Conservation (phyloP, 208 protist species). For the Sergeia podlipaevii region DNA sequence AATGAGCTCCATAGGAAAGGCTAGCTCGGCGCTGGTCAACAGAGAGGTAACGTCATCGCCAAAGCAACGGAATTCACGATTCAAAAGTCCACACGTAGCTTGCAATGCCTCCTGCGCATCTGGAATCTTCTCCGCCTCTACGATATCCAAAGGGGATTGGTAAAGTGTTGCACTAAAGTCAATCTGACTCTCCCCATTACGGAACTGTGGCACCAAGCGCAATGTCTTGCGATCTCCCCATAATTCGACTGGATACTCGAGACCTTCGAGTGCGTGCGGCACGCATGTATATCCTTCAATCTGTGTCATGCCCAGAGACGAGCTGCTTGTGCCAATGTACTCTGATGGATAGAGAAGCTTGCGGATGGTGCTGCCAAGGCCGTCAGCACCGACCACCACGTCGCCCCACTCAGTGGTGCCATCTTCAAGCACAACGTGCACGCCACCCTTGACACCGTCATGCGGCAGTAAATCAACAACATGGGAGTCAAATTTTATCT, state of each 20-base stretch:
- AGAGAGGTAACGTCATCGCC: slow-evolving; percentile 25
- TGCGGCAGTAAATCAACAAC: slow-evolving; percentile 81
- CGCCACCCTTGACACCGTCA: slow-evolving; percentile 80
- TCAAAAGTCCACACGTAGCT: slow-evolving; percentile 35
- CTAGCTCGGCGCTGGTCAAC: slow-evolving; percentile 44
- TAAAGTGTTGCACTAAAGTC: slow-evolving; percentile 76
- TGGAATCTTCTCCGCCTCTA: slow-evolving; percentile 31
- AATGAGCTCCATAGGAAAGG: slow-evolving; percentile 61
- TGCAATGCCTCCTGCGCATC: slow-evolving; percentile 47
- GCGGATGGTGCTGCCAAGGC: slow-evolving; percentile 79
- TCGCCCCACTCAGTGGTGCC: slow-evolving; percentile 84
- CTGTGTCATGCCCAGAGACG: slow-evolving; percentile 71
- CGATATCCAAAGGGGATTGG: slow-evolving; percentile 40
- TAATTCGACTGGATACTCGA: slow-evolving; percentile 50
- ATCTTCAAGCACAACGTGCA: slow-evolving; percentile 71
- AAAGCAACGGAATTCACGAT: slow-evolving; percentile 54
- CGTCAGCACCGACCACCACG: slow-evolving; percentile 86
- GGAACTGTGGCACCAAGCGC: slow-evolving; percentile 36
- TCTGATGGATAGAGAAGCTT: slow-evolving; percentile 76
- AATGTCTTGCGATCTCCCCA: slow-evolving; percentile 52
- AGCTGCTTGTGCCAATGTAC: slow-evolving; percentile 56
- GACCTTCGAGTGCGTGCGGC: slow-evolving; percentile 26
- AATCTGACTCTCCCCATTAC: slow-evolving; percentile 38
- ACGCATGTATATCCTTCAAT: slow-evolving; percentile 68
- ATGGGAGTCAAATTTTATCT: slow-evolving; percentile 64